Evolutionary conservation across 352 stramenopile genomes (phyloP).

Genomic region (Phytophthora megakarya): DNA sequence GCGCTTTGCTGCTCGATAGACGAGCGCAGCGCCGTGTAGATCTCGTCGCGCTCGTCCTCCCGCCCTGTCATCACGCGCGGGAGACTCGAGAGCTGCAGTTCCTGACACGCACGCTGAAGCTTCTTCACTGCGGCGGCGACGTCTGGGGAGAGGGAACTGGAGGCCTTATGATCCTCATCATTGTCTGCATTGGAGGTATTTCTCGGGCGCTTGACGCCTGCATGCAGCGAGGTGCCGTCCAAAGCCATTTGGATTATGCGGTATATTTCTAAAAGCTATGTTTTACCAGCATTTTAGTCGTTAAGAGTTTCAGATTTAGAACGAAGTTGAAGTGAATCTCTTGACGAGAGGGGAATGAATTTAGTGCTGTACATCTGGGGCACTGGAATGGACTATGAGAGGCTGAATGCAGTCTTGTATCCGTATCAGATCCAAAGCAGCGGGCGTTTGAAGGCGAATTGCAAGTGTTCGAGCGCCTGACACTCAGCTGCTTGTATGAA

Average conservation of each 20-base stretch:
- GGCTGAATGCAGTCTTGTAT: slow-evolving; percentile 10
- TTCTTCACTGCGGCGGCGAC: slow-evolving; percentile 35
- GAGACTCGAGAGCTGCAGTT: slow-evolving; percentile 67
- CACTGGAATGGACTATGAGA: slow-evolving; percentile 5
- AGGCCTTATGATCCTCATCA: neutral
- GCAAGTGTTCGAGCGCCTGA: neutral
- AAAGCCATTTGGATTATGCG: no score
- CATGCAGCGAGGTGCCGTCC: no score
- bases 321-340: no score
- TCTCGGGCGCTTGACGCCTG: slow-evolving; percentile 19
- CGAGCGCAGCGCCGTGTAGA: slow-evolving; percentile 55
- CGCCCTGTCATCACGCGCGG: slow-evolving; percentile 59
- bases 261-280: no score
- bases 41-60: slow-evolving; percentile 63
- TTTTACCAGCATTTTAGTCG: no score
- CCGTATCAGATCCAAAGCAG: slow-evolving; percentile 21
- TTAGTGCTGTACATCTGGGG: slow-evolving; percentile 22
- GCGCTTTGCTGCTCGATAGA: slow-evolving; percentile 61
- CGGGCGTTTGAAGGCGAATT: slow-evolving; percentile 1
- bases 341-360: slow-evolving; percentile 16
- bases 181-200: neutral
- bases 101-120: slow-evolving; percentile 55
- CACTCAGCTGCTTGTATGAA: neutral
- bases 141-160: neutral
- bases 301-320: no score